Evolutionary conservation across 2,329 filamentous ascomycete species (phyloP), one percentile per base, ranked within the genome.

Genomic region (Paraphoma chrysanthemicola): DNA sequence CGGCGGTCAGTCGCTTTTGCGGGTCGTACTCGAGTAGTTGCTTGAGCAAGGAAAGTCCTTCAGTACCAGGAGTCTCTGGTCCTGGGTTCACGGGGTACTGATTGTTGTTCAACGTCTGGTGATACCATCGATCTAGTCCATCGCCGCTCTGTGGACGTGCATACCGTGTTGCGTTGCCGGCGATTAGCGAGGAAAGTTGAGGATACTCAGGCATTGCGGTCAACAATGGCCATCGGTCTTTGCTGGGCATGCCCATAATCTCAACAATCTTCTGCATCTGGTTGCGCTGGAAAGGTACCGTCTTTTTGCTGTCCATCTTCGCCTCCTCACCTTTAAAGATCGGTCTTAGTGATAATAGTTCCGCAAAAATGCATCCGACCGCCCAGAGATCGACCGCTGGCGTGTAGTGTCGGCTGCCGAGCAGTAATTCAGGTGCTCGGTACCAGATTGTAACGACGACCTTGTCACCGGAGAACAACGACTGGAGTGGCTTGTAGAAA

Each of bases 391-490:
- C 95, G 63, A 99, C 92, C 18, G 95, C 94, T 0, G 95, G 93
- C 0, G 95, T 98, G 79, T 99, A 99, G 77, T 99, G 95, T n/a
- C 91, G 86, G 48, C 90, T 92, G 2, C 95, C 95, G 3, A 99
- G 86, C 1, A 99, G 86, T 4, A 99, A 84, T 77, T 99, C 95
- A 0, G 95, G 95, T 0, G 95, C 95, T 18, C 95, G 91, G 71
- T 99, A 99, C 95, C 95, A 99, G 61, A 99, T 99, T 0, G 95
- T 99, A 12, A 99, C 95, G 50, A 99, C 95, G 2, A 99, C 95
- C 75, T 99, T 99, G 68, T 99, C 95, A 50, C 95, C 95, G 16
- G 88, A 91, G 77, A 95, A 99, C 1, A 99, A 85, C 0, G 91
- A 92, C 70, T 96, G 92, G 0, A 98, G 81, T 0, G 95, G 95